Conservation (phyloP, 2,329 filamentous ascomycete species). For the Plenodomus biglobosus region DNA sequence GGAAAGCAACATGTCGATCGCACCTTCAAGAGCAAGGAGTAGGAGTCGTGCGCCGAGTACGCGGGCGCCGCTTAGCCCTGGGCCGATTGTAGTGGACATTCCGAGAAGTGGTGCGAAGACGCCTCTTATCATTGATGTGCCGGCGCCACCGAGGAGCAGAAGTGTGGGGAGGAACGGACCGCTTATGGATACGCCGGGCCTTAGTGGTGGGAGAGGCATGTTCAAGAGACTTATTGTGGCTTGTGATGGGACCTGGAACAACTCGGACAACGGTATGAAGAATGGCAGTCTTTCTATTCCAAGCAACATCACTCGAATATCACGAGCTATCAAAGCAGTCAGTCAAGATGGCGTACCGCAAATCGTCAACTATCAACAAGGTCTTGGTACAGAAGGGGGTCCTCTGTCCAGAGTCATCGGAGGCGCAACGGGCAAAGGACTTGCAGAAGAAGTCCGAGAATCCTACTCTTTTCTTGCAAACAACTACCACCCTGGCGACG, state of each 20-base stretch:
- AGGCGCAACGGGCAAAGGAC: constrained; percentile 49
- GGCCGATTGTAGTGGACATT: constrained; percentile 29
- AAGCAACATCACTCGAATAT: constrained; percentile 54
- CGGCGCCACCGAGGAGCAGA: constrained; percentile 30
- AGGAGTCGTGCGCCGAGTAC: constrained; percentile 36
- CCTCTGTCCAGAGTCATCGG: constrained; percentile 47
- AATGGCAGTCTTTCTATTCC: constrained; percentile 49
- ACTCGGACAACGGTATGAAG: constrained; percentile 51
- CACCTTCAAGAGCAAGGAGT: constrained; percentile 32
- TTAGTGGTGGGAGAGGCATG: constrained; percentile 43
- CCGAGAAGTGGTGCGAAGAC: constrained; percentile 28
- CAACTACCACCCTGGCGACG: constrained; percentile 55
- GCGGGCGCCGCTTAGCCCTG: constrained; percentile 19
- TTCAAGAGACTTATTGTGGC: constrained; percentile 47
- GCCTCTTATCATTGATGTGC: constrained; percentile 33
- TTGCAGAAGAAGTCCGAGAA: constrained; percentile 52
- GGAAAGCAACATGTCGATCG: constrained; percentile 27
- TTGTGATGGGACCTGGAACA: constrained; percentile 52
- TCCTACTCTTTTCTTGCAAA: constrained; percentile 55
- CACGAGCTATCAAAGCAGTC: constrained; percentile 52
- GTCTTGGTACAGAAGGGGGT: constrained; percentile 50
- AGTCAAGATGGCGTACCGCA: constrained; percentile 53
- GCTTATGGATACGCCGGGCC: constrained; percentile 32
- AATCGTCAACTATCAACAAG: constrained; percentile 55
- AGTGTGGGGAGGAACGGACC: constrained; percentile 27